Base-by-base conservation (phyloP, 2,329 filamentous ascomycete species). In the Aspergillus awamori region DNA sequence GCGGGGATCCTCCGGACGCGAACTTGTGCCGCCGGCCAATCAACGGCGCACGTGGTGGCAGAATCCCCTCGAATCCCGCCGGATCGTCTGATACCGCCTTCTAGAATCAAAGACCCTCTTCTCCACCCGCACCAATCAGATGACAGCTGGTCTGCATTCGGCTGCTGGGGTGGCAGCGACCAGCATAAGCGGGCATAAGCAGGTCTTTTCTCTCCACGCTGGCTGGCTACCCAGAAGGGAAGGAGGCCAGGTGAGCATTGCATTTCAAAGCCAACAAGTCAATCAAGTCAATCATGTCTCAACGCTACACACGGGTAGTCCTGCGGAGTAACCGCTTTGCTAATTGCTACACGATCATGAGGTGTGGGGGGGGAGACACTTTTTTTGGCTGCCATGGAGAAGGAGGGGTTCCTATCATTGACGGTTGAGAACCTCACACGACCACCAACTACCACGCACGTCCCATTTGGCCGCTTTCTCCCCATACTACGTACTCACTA, bases 21-120 rank as follows among this genome's bases (percentile, higher is more conserved):
- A 30, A 41, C 63, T 61, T 55, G 54, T 41, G 20, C 63, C 63
- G 57, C 26, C 30, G 64, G n/a, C 72, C 72, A 74, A 74, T 74
- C 26, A 71, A 54, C 15, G 3, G 3, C n/a, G 64, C 72, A 74
- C 72, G 72, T 74, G 72, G 62, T 24, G 68, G 71, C 71, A 74
- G 68, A 72, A 73, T 69, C n/a, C 1, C 43, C 24, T 24, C 28
- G 30, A 72, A 73, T 69, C 22, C 2, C 43, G 30, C 33, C 28
- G 33, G 64, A 65, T 66, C 55, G 56, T 24, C 54, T 48, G n/a
- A 7, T 39, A 67, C 67, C 67, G 64, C 65, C 61, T 68, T 56
- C 67, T 57, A 24, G 45, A 60, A 57, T 13, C 20, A 55, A 13
- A 10, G 28, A 17, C 20, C 52, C 58, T 30, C 24, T 5, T 7